Base-by-base conservation (phyloP, 768 basidiomycete species). In the Rhodotorula babjevae region DNA sequence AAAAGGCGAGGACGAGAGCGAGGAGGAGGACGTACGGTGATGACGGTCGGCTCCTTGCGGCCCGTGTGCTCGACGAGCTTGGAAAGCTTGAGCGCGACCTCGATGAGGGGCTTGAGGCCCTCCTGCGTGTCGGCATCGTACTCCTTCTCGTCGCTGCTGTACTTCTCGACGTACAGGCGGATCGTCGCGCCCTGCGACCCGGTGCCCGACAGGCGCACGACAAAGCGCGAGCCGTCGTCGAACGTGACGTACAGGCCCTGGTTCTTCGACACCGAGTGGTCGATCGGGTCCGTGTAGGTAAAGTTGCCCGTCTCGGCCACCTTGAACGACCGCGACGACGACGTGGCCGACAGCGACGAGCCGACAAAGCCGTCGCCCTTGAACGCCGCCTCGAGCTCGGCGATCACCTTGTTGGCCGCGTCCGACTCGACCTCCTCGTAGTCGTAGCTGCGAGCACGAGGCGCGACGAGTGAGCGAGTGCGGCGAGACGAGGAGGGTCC, bases 261-360 rank as follows among this genome's bases (percentile, higher is more conserved):
- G 82, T 98, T 97, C 82, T 88, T 88, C 76, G 91, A 92, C 73
- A 97, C 86, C 58, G 90, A 92, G 65, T 88, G 84, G 80, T 99
- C 96, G 82, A 98, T 97, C n/a, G 96, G 96, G 81, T 99, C 96
- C 61, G 88, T 96, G 86, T 99, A 99, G 80, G 90, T 87, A 80
- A 99, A 99, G 85, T 92, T 88, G 83, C 88, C 89, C 56, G 90
- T 83, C 36, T 86, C 85, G 27, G 87, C 85, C 68, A 99, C 87
- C 71, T 85, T 88, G 85, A 94, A 98, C 61, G 86, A 84, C 6
- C 89, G 87, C 62, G 88, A 86, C 27, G 60, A 61, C 27, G 60
- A 61, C 23, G 60, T 61, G 5, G 92, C 89, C 56, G 82, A 84
- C 82, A 92, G 87, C 16, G 83, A 82, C 42, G 87, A 87, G 78